Evolutionary conservation across 2,329 filamentous ascomycete species (phyloP), one percentile per base, ranked within the genome.

Genomic region (Pseudogymnoascus sp.): DNA sequence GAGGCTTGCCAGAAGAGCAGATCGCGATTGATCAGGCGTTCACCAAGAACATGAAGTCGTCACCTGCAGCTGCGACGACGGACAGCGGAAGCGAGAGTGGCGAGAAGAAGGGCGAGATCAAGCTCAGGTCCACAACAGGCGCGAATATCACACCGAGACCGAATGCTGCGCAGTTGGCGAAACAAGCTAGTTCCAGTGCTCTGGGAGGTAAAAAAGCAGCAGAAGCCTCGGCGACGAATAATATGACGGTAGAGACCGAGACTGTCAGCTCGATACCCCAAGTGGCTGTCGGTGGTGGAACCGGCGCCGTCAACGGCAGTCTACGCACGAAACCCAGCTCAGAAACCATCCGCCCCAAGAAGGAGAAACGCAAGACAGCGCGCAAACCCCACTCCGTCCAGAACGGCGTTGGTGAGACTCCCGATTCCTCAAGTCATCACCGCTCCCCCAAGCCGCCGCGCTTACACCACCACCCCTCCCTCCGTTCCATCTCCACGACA

Each of bases 191-290:
- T 69, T 76, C 83, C 66, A 85, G 87, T 61, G 83, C 89, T 37
- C 88, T 87, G 43, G 79, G 79, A 62, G 81, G 84, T 36, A 91
- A 93, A 73, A 79, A 85, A 28, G 74, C 78, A 10, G 79, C 82
- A 62, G 90, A 96, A 73, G 87, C 86, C n/a, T 89, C 90, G 37
- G 37, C 34, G 3, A 83, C 88, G 64, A 87, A 89, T 73, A 95
- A 91, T 71, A 97, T 99, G 92, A 98, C 92, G 8, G 93, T 98
- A 13, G 95, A 99, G 78, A 97, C 95, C 0, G 95, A 99, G 76
- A 96, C 93, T 0, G 95, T 99, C 39, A 89, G 86, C 48, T 96
- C 93, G 2, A 90, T 97, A 63, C 92, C 93, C 10, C 93, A 96
- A 72, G 84, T 93, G 28, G 86, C 89, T 8, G 80, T 96, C 36